Percentiles rank a stretch among this genome's conserved stretches.
Conservation (phyloP, 495 filamentous ascomycete species). For the Talaromyces trachyspermus region DNA sequence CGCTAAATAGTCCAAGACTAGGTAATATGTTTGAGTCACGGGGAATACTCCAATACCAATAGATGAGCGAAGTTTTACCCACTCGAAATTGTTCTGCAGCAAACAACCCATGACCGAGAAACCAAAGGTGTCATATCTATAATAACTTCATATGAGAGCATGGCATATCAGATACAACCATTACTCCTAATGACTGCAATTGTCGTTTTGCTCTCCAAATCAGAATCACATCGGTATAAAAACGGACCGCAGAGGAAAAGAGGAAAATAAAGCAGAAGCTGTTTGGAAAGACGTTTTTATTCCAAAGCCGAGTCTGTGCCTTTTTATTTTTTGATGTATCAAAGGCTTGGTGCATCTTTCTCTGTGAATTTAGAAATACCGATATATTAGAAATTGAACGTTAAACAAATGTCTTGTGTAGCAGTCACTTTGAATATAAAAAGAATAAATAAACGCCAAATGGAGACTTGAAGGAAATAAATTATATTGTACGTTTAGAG, state of each 20-base stretch:
- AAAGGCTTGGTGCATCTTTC: constrained; percentile 3
- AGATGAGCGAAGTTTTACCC: no score
- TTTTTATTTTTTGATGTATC: neutral
- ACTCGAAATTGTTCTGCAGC: no score
- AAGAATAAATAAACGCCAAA: no score
- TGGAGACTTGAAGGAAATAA: no score
- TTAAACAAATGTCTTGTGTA: no score
- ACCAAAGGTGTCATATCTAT: no score
- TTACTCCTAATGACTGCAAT: constrained; percentile 1
- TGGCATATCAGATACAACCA: constrained; percentile 1
- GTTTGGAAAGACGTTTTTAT: no score
- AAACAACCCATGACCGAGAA: no score
- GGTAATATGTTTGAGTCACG: constrained; percentile 45
- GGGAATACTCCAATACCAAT: neutral
- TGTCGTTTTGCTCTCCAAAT: neutral
- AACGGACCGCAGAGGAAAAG: no score
- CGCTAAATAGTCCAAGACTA: constrained; percentile 2
- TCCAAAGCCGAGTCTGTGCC: neutral
- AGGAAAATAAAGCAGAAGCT: no score
- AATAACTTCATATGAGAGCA: constrained; percentile 4
- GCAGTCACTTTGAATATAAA: no score
- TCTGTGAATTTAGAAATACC: neutral
- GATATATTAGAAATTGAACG: neutral
- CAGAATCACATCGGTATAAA: no score
- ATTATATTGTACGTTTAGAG: constrained; percentile 1